Conservation (phyloP, 371 early-diverging fungal genomes). For the Batkoa obscura region DNA sequence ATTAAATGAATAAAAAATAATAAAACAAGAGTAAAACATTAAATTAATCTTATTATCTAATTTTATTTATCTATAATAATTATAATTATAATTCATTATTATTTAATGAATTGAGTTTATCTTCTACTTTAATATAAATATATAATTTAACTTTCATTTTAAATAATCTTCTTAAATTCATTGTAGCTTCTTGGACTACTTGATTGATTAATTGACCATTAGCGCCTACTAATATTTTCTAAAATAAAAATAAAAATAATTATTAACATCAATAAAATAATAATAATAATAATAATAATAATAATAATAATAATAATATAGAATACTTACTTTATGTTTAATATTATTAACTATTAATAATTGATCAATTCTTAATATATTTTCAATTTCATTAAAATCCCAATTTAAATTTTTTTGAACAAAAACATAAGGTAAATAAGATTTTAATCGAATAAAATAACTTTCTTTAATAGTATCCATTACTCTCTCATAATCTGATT, state of each 20-base stretch:
- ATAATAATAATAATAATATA: not conserved
- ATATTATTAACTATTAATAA: not conserved
- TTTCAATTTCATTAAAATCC: not conserved
- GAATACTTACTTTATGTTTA: not conserved
- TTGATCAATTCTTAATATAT: not conserved
- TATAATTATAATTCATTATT: too few relatives aligned
- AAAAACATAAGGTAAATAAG: not conserved
- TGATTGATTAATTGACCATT: not conserved
- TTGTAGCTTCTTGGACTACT: not conserved
- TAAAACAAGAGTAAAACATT: too few relatives aligned
- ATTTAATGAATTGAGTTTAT: too few relatives aligned
- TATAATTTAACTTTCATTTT: constrained; percentile 3
- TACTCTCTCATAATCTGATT: not conserved
- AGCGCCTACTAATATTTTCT: constrained; percentile 3
- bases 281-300: not conserved
- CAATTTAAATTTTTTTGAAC: not conserved
- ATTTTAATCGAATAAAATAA: not conserved
- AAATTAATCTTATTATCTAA: too few relatives aligned
- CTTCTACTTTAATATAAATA: not conserved
- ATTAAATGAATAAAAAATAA: too few relatives aligned
- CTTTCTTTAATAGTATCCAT: not conserved
- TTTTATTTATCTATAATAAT: too few relatives aligned
- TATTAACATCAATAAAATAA: not conserved
- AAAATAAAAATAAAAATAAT: not conserved
- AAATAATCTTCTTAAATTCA: not conserved